Percentiles rank a stretch among this genome's conserved stretches.
These are phyloP conservation scores for Brachypodium distachyon DNA, from an alignment of 202 grass and related monocot species.

Conservation along the genomic window DNA sequence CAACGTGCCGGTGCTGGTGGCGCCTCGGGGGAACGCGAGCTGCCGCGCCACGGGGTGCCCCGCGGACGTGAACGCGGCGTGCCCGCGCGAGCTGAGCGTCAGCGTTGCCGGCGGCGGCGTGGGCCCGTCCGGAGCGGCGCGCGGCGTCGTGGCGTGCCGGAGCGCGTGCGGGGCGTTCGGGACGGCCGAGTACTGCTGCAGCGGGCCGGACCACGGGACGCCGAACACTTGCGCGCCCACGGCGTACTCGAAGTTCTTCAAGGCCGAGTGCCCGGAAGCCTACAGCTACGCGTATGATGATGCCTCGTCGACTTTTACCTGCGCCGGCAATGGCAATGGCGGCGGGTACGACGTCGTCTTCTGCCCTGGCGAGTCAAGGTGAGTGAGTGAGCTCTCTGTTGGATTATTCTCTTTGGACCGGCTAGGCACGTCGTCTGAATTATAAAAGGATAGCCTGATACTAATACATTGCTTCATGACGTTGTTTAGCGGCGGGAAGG, in stretches of 20 bases:
- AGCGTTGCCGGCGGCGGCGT: background rate
- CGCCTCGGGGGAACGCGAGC: background rate
- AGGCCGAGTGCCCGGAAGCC: slow-evolving; percentile 38
- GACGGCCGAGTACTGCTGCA: slow-evolving; percentile 52
- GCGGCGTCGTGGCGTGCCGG: slow-evolving; percentile 33
- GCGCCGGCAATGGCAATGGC: slow-evolving; percentile 7
- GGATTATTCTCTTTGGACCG: background rate
- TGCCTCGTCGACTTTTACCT: slow-evolving; percentile 61
- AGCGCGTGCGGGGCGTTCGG: slow-evolving; percentile 73
- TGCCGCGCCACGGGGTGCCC: slow-evolving; percentile 46
- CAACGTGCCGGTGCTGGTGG: slow-evolving; percentile 46
- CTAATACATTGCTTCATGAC: background rate
- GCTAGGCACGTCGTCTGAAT: background rate
- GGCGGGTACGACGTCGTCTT: slow-evolving; percentile 51
- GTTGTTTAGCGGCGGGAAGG: background rate
- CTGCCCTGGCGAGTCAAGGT: slow-evolving; percentile 44
- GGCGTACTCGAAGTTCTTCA: slow-evolving; percentile 53
- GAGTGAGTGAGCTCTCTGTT: background rate
- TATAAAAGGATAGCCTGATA: too few relatives aligned
- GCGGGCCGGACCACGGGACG: slow-evolving; percentile 45
- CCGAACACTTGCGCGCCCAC: slow-evolving; percentile 50
- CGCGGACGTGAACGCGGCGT: slow-evolving; percentile 45
- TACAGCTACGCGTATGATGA: slow-evolving; percentile 88
- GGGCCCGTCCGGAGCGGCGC: too few relatives aligned
- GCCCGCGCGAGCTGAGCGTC: slow-evolving; percentile 39